Evolutionary conservation across 495 filamentous ascomycete genomes (phyloP).

Genomic region (Lophiostoma macrostomum): DNA sequence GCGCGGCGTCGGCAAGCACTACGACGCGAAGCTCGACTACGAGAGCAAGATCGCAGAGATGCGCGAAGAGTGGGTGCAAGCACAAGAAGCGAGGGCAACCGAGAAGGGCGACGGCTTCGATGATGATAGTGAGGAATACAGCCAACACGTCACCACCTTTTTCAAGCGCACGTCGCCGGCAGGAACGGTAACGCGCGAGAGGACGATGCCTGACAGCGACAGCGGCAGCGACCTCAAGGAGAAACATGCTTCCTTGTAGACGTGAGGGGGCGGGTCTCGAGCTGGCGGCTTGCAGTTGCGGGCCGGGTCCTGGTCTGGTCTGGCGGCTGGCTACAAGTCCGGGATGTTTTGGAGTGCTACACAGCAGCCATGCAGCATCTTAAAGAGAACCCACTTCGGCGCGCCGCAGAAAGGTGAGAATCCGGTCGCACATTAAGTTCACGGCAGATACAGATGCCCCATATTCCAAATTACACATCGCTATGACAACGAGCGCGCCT

Average conservation of each 20-base stretch:
- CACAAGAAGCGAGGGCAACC: slow-evolving; percentile 47
- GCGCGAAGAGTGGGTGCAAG: slow-evolving; percentile 61
- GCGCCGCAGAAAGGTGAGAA: too few species aligned
- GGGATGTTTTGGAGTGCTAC: too few species aligned
- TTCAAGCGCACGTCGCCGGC: slow-evolving; percentile 29
- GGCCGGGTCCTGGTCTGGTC: too few species aligned
- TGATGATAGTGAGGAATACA: slow-evolving; percentile 41
- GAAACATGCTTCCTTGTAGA: background rate
- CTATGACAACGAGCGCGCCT: too few species aligned
- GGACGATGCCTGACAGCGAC: background rate
- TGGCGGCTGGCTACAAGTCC: too few species aligned
- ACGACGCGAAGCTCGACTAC: slow-evolving; percentile 74
- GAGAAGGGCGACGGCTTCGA: slow-evolving; percentile 47
- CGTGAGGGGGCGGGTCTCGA: background rate
- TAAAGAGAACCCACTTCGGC: too few species aligned
- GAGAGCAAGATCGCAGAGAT: slow-evolving; percentile 77
- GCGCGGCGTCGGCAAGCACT: slow-evolving; percentile 66
- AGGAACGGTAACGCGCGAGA: background rate
- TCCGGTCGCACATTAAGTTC: too few species aligned
- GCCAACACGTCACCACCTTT: slow-evolving; percentile 42
- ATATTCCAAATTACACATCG: too few species aligned
- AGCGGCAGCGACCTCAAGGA: background rate
- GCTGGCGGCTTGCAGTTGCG: too few species aligned
- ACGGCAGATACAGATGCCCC: too few species aligned
- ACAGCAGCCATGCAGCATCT: too few species aligned